Evolutionary conservation across 805 yeast genomes (phyloP).

Genomic region (Kuraishia cidri): DNA sequence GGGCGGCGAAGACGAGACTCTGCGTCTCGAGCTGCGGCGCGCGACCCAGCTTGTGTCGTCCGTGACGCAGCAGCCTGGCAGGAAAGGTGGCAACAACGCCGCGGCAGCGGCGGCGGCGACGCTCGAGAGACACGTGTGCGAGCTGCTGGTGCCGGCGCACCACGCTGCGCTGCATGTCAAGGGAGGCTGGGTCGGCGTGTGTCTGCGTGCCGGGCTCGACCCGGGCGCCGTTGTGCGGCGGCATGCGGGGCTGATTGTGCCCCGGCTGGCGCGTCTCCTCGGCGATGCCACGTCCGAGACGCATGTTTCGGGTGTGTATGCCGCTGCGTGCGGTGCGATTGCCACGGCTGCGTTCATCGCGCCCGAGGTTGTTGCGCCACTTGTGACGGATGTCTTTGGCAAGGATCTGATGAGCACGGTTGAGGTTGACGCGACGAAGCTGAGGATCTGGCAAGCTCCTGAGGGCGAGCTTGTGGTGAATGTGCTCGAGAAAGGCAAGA

Average conservation of each 20-base stretch:
- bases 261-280: constrained; percentile 9
- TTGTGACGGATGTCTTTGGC: constrained; percentile 31
- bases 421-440: constrained; percentile 35
- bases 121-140: constrained; percentile 23
- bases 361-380: constrained; percentile 47
- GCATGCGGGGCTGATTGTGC: constrained; percentile 15
- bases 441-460: constrained; percentile 56
- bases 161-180: constrained; percentile 24
- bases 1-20: constrained; percentile 8
- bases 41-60: constrained; percentile 25
- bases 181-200: constrained; percentile 74
- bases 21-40: constrained; percentile 13
- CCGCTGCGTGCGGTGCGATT: constrained; percentile 40
- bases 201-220: constrained; percentile 49
- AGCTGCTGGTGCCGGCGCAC: constrained; percentile 35
- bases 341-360: constrained; percentile 47
- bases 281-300: constrained; percentile 8
- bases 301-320: constrained; percentile 33
- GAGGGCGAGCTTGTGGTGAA: constrained; percentile 68
- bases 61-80: constrained; percentile 20
- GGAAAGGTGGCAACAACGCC: background rate
- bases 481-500: constrained; percentile 34
- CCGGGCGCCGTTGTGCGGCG: constrained; percentile 46
- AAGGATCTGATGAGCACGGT: constrained; percentile 30
- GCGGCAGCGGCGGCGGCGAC: constrained; percentile 10